Percentiles rank a stretch among this genome's conserved stretches.
phyloP scores from a whole-genome alignment of 352 stramenopile genomes.

The Discostella stelligera region DNA sequence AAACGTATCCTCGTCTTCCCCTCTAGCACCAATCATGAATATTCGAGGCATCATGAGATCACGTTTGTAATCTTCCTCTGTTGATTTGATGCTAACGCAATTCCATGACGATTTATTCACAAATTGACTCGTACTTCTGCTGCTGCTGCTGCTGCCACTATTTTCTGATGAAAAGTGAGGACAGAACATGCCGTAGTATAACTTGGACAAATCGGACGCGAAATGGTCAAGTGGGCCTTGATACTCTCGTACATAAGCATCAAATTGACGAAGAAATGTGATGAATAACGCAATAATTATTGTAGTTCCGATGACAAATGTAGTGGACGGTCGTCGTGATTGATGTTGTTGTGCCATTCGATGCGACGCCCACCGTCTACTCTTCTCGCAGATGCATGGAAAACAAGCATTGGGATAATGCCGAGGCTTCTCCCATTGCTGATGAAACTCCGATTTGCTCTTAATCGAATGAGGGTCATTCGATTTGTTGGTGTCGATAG shows the following conservation, averaged over 20 bases:
- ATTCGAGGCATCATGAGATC: constrained; percentile 19
- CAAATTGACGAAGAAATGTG: constrained; percentile 19
- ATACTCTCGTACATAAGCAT: constrained; percentile 34
- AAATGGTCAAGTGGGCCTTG: constrained; percentile 50
- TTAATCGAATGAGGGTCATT: neutral
- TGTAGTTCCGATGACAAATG: neutral
- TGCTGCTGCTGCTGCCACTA: neutral
- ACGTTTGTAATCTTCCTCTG: neutral
- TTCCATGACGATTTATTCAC: constrained; percentile 15
- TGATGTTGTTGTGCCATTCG: neutral
- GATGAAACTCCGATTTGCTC: neutral
- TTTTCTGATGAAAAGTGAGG: constrained; percentile 19
- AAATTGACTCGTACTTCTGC: neutral
- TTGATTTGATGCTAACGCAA: constrained; percentile 6
- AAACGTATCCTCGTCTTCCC: constrained; percentile 38
- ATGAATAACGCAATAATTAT: neutral
- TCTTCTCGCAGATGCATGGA: neutral
- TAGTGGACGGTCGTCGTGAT: neutral
- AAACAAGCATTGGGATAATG: neutral
- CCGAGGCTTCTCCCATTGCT: neutral
- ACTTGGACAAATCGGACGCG: constrained; percentile 13
- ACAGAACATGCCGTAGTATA: constrained; percentile 40
- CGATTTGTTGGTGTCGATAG: neutral
- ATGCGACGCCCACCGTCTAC: neutral
- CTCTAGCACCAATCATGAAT: constrained; percentile 48